These are phyloP conservation scores for Phycomyces nitens DNA, from an alignment of 192 early-diverging fungal genomes.

Conservation along the genomic window DNA sequence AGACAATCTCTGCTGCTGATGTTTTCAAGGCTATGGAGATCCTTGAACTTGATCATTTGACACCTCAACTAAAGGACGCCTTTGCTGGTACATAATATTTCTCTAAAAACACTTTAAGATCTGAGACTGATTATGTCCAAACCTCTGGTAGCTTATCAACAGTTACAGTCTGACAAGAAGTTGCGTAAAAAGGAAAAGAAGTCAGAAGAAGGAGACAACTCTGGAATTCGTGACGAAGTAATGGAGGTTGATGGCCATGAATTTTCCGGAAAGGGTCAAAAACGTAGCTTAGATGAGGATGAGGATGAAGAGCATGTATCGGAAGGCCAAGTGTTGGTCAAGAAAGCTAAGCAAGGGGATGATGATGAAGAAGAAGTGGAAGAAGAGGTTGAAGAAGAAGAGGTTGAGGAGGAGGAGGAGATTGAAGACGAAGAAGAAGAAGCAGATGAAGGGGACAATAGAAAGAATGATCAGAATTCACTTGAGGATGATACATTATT, in stretches of 20 bases:
- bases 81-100: slow-evolving; percentile 33
- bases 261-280: slow-evolving; percentile 14
- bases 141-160: slow-evolving; percentile 35
- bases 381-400: slow-evolving; percentile 23
- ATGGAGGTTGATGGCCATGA: slow-evolving; percentile 14
- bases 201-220: slow-evolving; percentile 8
- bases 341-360: slow-evolving; percentile 1
- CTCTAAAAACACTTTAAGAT: not conserved
- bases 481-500: too few relatives aligned
- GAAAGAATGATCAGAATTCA: not conserved
- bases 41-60: slow-evolving; percentile 41
- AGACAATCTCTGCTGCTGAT: slow-evolving; percentile 43
- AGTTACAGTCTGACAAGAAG: slow-evolving; percentile 39
- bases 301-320: slow-evolving; percentile 21
- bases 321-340: not conserved
- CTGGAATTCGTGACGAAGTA: not conserved
- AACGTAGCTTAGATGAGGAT: slow-evolving; percentile 13
- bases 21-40: slow-evolving; percentile 48
- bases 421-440: slow-evolving; percentile 12
- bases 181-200: slow-evolving; percentile 24
- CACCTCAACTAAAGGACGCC: slow-evolving; percentile 36
- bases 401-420: slow-evolving; percentile 1
- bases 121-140: not conserved
- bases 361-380: slow-evolving; percentile 23
- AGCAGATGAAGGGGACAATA: slow-evolving; percentile 10